Evolutionary conservation across 805 yeast species (phyloP), one percentile per base, ranked within the genome.

Genomic region (Candida hungchunana): DNA sequence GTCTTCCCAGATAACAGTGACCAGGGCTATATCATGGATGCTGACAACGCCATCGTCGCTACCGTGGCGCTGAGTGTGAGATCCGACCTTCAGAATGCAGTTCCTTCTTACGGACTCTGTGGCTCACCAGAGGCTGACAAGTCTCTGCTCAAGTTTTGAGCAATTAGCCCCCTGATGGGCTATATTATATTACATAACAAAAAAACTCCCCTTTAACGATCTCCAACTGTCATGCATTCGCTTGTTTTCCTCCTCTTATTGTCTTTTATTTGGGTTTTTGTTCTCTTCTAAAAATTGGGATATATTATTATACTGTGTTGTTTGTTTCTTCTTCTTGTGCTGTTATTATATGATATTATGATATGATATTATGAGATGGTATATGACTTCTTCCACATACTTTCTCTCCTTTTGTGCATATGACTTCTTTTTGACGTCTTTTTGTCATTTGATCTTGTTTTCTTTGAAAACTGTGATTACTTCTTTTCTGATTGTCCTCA

Each of bases 61-160:
- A 59, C 62, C 7, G 60, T 64, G n/a, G 48, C 56, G 5, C 67
- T 64, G 23, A 63, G 56, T 25, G 70, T 67, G 4, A 56, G 46
- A 46, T 58, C 56, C 26, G 48, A 60, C 11, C 41, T 63, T 26
- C 41, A 46, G 42, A 44, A 44, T 36, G 15, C 42, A 5, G 26
- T 36, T 4, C 46, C 46, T 13, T 15, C 34, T 24, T 43, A 43
- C 33, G 46, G 43, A n/a, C 17, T 32, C 6, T 20, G 14, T 16
- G 32, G 32, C 31, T 39, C 39, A 6, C 43, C 43, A 19, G 43
- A 39, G 37, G 16, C 29, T 17, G 39, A 39, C 32, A 39, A 34
- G 37, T 19, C 34, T 20, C 12, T 39, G 31, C 16, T 39, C 19
- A 34, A 39, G 37, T 39, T 39, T 25, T 39, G 16, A 25, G 27